Base-by-base conservation (phyloP, 2,329 filamentous ascomycete species). In the Sporothrix brunneoviolacea region DNA sequence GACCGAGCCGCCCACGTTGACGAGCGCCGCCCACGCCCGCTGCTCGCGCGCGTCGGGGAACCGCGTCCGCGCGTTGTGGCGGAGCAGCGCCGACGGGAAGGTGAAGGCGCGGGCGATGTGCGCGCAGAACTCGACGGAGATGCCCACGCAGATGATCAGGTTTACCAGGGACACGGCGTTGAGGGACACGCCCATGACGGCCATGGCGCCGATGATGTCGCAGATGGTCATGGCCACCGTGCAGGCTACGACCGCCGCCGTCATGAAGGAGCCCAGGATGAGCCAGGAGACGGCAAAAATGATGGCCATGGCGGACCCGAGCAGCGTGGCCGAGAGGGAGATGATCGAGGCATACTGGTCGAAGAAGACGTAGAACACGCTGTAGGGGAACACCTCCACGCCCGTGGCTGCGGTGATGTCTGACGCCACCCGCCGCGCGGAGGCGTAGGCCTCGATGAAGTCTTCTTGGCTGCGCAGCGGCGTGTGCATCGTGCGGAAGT, bases 331-430 rank as follows among this genome's bases (percentile, higher is more conserved):
- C 0, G 91, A 91, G 4, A 97, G 76, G 10, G 78, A 76, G 18
- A 95, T 82, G 54, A 98, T 97, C 52, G 80, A 80, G 6, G 88
- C 79, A 63, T 98, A 98, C 65, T 97, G 93, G 64, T 98, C 93
- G 65, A 98, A 98, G 78, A 97, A 98, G 65, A 98, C 91, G 72
- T 98, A 98, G 66, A 95, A 95, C 54, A 96, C 84, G 59, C 88
- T 94, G 71, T 98, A 98, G 0, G 93, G 89, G 75, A 98, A 98
- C 3, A 98, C 84, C 21, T 93, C 83, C 19, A 88, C 81, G 5
- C 83, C 79, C 4, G 90, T 91, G 46, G 77, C 75, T 48, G 78
- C 68, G 13, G 77, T 84, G 46, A 98, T 83, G 24, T 86, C 84
- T 12, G 82, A 71, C 0, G 91, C 83, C 55, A 98, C 95, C 54